Evolutionary conservation across 768 basidiomycete species (phyloP).

Genomic region (Trametes meyenii): DNA sequence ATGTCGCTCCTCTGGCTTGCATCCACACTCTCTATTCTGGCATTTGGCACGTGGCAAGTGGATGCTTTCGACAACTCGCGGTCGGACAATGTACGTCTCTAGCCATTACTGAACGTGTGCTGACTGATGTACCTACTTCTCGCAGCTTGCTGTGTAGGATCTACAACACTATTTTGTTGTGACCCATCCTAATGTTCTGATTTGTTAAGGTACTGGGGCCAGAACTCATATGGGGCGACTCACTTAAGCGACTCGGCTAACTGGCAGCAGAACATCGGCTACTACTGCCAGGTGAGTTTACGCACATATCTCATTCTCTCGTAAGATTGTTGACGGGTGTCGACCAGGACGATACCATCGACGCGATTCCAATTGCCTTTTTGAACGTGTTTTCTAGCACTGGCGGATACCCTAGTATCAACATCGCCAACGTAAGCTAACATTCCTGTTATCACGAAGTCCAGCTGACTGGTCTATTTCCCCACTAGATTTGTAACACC

Average conservation of each 20-base stretch:
- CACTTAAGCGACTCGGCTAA: conserved; percentile 41
- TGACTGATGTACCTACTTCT: background rate
- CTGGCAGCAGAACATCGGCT: conserved; percentile 52
- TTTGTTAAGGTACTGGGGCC: conserved; percentile 50
- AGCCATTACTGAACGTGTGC: background rate
- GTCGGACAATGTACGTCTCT: conserved; percentile 22
- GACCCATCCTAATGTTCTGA: background rate
- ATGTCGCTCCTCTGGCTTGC: conserved; percentile 12
- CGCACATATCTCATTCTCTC: background rate
- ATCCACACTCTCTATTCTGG: conserved; percentile 12
- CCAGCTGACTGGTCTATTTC: background rate
- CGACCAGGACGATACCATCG: conserved; percentile 52
- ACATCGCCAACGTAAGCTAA: conserved; percentile 56
- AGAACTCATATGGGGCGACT: conserved; percentile 60
- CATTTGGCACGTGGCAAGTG: conserved; percentile 4
- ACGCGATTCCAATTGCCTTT: conserved; percentile 64
- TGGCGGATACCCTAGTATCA: conserved; percentile 58
- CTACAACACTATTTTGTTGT: background rate
- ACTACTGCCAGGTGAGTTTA: conserved; percentile 51
- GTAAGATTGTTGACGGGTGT: background rate
- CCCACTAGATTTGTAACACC: conserved; percentile 58
- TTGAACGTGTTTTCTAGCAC: conserved; percentile 58
- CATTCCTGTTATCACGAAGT: conserved; percentile 13
- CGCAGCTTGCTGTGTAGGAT: conserved; percentile 34
- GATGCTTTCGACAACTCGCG: conserved; percentile 17